Percentiles rank a stretch among this genome's conserved stretches.
phyloP scores from a whole-genome alignment of 2,329 filamentous ascomycete genomes.

The Penicillium expansum region DNA sequence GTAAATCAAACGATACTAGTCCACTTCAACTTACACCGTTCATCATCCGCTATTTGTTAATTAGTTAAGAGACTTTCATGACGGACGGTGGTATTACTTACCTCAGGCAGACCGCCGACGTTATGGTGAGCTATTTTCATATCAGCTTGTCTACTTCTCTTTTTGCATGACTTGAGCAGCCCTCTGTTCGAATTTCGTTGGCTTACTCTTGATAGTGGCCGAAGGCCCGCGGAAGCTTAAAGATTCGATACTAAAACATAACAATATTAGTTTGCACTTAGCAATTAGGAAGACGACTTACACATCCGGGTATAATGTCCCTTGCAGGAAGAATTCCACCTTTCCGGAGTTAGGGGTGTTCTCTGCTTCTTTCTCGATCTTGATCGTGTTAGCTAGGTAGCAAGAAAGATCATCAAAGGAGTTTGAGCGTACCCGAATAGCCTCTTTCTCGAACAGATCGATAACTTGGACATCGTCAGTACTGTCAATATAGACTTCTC shows the following conservation, averaged over 20 bases:
- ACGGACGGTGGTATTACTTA: background rate
- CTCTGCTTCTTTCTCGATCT: constrained; percentile 23
- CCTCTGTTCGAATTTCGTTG: constrained; percentile 20
- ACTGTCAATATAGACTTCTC: background rate
- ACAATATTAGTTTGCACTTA: background rate
- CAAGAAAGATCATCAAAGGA: background rate
- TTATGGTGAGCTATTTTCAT: background rate
- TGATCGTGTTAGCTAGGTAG: constrained; percentile 10
- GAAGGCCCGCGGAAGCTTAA: constrained; percentile 71
- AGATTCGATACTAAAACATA: constrained; percentile 53
- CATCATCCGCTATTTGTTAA: background rate
- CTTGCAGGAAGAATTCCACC: constrained; percentile 84
- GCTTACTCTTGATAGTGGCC: constrained; percentile 71
- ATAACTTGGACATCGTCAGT: constrained; percentile 59
- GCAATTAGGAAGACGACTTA: background rate
- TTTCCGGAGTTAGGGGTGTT: constrained; percentile 48
- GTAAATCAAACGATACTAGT: background rate
- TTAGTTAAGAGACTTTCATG: background rate
- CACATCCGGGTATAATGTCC: constrained; percentile 75
- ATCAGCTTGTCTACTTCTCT: background rate
- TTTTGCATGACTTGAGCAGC: background rate
- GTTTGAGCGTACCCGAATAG: constrained; percentile 13
- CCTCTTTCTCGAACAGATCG: constrained; percentile 79
- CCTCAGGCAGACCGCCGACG: background rate
- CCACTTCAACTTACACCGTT: background rate